Evolutionary conservation across 2,329 filamentous ascomycete genomes (phyloP), one percentile per base, ranked within the genome.

Genomic region (Aspergillus sp.): DNA sequence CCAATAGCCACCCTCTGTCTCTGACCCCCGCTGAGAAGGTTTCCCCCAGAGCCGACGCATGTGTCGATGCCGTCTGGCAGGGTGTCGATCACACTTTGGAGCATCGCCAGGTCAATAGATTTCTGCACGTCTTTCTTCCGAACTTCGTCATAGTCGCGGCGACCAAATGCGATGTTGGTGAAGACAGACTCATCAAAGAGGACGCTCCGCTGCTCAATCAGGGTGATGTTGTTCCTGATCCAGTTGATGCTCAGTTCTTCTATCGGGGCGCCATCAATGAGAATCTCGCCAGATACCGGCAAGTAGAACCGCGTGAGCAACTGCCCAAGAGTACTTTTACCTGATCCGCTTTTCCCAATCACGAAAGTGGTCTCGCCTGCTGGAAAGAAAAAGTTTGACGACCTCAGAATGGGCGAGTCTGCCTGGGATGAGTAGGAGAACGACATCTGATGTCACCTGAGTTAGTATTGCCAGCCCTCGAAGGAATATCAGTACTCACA

Each of bases 291-390:
- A 0, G 62, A 62, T 0, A 62, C 57, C 0, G 83, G 75, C 5
- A 74, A 65, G 50, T 95, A 94, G 45, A 93, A 82, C 8, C 79
- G 75, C 31, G 86, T 68, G 1, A 96, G 67, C 1, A 96, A 68
- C 50, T 85, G 86, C 1, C 81, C 79, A 1, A 96, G 52, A 0
- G 89, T 96, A 45, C 86, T 94, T 57, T 96, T 96, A 0, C 89
- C 89, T 2, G 85, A 94, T 0, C 91, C 91, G 49, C 86, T 94
- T 47, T 72, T 74, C 0, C 89, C 91, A 30, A 95, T 75, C 2
- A 96, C 68, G 49, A 91, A 95, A 0, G 78, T 85, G 3, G 80
- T 76, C 40, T 82, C 68, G 0, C 82, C 80, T 0, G 80, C 69
- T 0, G 78, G 73, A 36, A 96, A 89, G 42, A 69, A 72, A 39